Evolutionary conservation across 192 early-diverging fungal species (phyloP).

Genomic region (Backusella luteola): DNA sequence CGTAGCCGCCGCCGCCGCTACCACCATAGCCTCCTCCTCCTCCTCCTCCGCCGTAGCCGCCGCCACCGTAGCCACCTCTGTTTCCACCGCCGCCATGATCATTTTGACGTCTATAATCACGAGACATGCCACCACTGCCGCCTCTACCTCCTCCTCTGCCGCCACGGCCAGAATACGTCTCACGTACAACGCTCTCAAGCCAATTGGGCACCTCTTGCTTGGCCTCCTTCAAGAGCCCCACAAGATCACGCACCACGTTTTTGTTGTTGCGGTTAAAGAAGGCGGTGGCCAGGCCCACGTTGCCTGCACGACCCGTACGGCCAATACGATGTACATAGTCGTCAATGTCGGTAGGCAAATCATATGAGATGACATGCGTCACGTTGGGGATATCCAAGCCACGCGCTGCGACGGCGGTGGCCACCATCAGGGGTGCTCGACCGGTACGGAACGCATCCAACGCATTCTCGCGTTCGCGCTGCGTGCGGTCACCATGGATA

Average conservation of each 20-base stretch:
- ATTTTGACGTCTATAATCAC: constrained; percentile 12
- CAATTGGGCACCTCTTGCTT: constrained; percentile 91
- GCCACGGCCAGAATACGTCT: constrained; percentile 32
- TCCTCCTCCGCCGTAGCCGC: background rate
- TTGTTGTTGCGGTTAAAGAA: constrained; percentile 93
- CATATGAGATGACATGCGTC: constrained; percentile 89
- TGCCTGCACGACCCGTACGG: constrained; percentile 97
- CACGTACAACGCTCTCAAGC: constrained; percentile 72
- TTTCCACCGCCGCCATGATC: constrained; percentile 20
- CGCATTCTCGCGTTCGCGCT: constrained; percentile 93
- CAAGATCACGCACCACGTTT: constrained; percentile 78
- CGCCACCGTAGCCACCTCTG: constrained; percentile 13
- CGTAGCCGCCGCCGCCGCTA: background rate
- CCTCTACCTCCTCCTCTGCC: constrained; percentile 30
- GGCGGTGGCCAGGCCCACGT: constrained; percentile 87
- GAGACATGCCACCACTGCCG: constrained; percentile 16
- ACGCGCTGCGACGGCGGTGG: constrained; percentile 96
- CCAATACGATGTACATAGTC: constrained; percentile 99
- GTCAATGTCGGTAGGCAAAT: constrained; percentile 93
- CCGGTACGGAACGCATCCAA: constrained; percentile 86
- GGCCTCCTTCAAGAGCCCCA: constrained; percentile 88
- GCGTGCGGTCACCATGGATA: constrained; percentile 96
- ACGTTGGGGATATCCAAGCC: constrained; percentile 88
- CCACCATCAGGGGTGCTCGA: constrained; percentile 84
- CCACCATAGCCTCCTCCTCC: background rate